Percentiles rank a stretch among this genome's conserved stretches.
These are phyloP conservation scores for Alectoria sarmentosa DNA, from an alignment of 495 filamentous ascomycete genomes.

Conservation along the genomic window DNA sequence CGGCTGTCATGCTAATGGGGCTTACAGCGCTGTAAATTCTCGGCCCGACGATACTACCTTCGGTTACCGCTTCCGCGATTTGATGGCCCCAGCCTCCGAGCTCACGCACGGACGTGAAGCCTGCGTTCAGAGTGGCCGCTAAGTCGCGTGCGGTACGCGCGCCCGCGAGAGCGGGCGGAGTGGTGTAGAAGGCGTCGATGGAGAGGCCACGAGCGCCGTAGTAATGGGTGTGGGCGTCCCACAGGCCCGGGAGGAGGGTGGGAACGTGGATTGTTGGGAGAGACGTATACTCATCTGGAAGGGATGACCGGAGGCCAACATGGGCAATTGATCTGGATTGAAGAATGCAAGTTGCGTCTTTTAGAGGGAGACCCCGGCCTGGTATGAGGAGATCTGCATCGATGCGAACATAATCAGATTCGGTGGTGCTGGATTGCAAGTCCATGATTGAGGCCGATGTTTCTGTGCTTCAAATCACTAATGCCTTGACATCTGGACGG, in stretches of 20 bases:
- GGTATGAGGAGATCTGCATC: slow-evolving; percentile 6
- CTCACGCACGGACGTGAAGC: slow-evolving; percentile 48
- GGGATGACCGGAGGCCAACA: background rate
- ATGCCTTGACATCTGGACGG: too few species aligned
- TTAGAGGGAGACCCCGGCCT: background rate
- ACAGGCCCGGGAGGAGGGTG: slow-evolving; percentile 46
- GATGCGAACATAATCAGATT: too few species aligned
- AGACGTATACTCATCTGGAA: background rate
- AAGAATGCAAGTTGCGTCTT: background rate
- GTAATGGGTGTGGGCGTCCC: slow-evolving; percentile 48
- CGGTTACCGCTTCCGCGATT: slow-evolving; percentile 36
- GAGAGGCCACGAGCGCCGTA: slow-evolving; percentile 22
- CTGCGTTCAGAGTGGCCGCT: slow-evolving; percentile 39
- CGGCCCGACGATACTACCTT: slow-evolving; percentile 42
- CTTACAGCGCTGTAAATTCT: slow-evolving; percentile 39
- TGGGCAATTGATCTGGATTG: background rate
- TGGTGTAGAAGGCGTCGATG: slow-evolving; percentile 14
- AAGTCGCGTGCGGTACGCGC: slow-evolving; percentile 36
- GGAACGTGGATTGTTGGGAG: slow-evolving; percentile 29
- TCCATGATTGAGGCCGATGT: too few species aligned
- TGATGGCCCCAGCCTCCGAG: slow-evolving; percentile 41
- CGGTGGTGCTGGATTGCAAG: too few species aligned
- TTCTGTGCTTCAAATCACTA: too few species aligned
- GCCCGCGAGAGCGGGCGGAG: slow-evolving; percentile 28
- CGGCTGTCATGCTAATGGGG: slow-evolving; percentile 41